phyloP scores from a whole-genome alignment of 306 rosid species.

The Castanea sativa region DNA sequence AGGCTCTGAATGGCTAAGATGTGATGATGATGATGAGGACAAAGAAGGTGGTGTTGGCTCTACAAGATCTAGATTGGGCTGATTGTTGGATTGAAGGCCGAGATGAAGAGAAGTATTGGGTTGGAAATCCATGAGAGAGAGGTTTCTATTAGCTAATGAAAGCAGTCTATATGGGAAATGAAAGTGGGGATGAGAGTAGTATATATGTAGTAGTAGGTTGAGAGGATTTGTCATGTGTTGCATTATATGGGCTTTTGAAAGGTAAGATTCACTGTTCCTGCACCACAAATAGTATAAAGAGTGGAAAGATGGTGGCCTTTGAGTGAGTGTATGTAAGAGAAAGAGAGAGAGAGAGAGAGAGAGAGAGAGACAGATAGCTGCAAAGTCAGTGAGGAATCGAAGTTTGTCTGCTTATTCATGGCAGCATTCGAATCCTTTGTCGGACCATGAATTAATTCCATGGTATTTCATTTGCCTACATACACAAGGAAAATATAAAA shows the following conservation, averaged over 20 bases:
- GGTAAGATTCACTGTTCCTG: slow-evolving; percentile 39
- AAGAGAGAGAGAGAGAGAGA: slow-evolving; percentile 40
- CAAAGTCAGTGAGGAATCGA: slow-evolving; percentile 71
- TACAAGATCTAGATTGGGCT: slow-evolving; percentile 56
- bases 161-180: background rate
- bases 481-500: background rate
- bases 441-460: slow-evolving; percentile 41
- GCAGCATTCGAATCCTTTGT: slow-evolving; percentile 67
- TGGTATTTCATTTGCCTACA: background rate
- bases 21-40: slow-evolving; percentile 26
- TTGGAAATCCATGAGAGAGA: slow-evolving; percentile 55
- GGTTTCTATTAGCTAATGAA: background rate
- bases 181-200: slow-evolving; percentile 11
- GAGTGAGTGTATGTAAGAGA: slow-evolving; percentile 4
- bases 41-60: slow-evolving; percentile 48
- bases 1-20: slow-evolving; percentile 35
- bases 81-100: slow-evolving; percentile 26
- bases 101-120: slow-evolving; percentile 52
- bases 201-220: slow-evolving; percentile 4
- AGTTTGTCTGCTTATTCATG: slow-evolving; percentile 80
- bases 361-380: slow-evolving; percentile 55
- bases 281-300: slow-evolving; percentile 39
- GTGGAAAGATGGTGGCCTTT: slow-evolving; percentile 25
- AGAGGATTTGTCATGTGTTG: slow-evolving; percentile 27
- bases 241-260: slow-evolving; percentile 37